Conservation (phyloP, 179 eudicot genomes). For the Sideroxylon spinosum region DNA sequence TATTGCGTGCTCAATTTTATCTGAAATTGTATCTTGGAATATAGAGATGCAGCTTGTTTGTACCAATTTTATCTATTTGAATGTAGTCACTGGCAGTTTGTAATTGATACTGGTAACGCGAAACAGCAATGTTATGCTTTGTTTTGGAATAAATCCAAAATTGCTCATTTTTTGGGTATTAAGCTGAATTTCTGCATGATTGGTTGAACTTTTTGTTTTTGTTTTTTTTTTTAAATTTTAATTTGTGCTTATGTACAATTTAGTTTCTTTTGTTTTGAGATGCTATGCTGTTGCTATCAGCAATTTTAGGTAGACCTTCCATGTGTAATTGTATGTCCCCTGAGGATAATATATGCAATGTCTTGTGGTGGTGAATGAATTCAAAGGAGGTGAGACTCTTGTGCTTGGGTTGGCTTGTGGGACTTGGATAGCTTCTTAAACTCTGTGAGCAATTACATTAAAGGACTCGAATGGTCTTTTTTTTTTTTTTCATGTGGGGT, state of each 20-base stretch:
- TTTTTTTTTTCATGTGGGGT: too few species aligned
- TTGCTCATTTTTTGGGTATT: not conserved
- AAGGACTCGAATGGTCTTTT: too few species aligned
- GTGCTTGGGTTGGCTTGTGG: too few species aligned
- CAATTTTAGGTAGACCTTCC: not conserved
- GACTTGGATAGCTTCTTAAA: too few species aligned
- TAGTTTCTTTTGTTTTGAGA: not conserved
- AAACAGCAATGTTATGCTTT: too few species aligned
- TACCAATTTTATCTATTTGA: not conserved
- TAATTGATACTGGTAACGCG: too few species aligned
- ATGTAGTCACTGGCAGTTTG: not conserved
- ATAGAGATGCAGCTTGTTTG: not conserved
- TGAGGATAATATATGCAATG: not conserved
- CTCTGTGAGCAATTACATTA: too few species aligned
- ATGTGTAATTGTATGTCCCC: not conserved
- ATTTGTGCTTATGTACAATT: not conserved
- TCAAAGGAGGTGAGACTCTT: too few species aligned
- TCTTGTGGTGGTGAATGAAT: too few species aligned
- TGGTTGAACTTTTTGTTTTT: not conserved
- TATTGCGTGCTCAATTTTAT: too few species aligned
- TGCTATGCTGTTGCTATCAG: not conserved
- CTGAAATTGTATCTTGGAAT: too few species aligned
- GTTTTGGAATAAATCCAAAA: not conserved
- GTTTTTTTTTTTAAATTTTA: conserved; percentile 3
- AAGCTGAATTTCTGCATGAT: not conserved